Evolutionary conservation across 345 rosid species (phyloP).

Genomic region (Hibiscus trionum): DNA sequence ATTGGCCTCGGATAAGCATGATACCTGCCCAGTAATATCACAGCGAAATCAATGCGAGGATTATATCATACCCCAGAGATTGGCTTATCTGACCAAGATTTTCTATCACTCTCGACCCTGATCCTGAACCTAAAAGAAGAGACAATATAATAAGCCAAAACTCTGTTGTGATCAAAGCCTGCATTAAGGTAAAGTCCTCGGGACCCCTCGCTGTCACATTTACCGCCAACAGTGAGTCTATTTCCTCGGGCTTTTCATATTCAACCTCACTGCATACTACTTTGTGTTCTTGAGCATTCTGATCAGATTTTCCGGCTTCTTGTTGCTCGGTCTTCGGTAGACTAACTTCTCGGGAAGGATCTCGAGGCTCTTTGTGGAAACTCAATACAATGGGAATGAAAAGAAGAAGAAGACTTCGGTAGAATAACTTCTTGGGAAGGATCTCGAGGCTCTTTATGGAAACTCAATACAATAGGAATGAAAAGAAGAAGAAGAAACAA

Average conservation of each 20-base stretch:
- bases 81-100: conserved; percentile 97
- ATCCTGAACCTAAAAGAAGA: conserved; percentile 78
- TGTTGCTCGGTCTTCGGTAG: conserved; percentile 34
- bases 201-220: conserved; percentile 73
- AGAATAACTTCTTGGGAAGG: conserved; percentile 57
- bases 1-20: conserved; percentile 80
- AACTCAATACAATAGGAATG: conserved; percentile 37
- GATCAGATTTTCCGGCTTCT: conserved; percentile 40
- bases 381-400: conserved; percentile 31
- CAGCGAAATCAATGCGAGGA: conserved; percentile 36
- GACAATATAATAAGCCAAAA: conserved; percentile 90
- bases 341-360: conserved; percentile 51
- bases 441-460: conserved; percentile 31
- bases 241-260: conserved; percentile 60
- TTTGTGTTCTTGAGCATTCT: conserved; percentile 35
- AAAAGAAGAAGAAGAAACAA: too few species aligned
- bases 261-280: conserved; percentile 79
- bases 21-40: conserved; percentile 38
- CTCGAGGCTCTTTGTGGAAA: conserved; percentile 35
- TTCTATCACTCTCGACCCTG: conserved; percentile 91
- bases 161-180: conserved; percentile 82
- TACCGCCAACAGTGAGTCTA: conserved; percentile 22
- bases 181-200: conserved; percentile 75
- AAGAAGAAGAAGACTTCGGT: conserved; percentile 11
- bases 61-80: conserved; percentile 74